phyloP scores from a whole-genome alignment of 2,329 filamentous ascomycete genomes.

The Neofusicoccum cordaticola region DNA sequence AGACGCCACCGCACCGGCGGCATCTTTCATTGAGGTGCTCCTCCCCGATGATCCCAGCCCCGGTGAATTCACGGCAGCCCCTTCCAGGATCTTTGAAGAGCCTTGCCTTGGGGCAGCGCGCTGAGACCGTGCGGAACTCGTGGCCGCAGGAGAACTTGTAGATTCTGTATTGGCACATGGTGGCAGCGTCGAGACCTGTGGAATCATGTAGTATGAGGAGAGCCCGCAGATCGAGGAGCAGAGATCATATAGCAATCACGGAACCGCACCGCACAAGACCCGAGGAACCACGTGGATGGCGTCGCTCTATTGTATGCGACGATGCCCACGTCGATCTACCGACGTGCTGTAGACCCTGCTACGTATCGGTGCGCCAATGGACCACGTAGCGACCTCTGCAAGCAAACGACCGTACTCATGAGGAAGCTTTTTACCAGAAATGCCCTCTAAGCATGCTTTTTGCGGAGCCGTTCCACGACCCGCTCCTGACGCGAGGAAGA shows the following conservation, averaged over 20 bases:
- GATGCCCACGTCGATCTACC: too few species aligned
- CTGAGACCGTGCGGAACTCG: not conserved
- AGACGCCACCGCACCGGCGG: not conserved
- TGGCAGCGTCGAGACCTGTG: not conserved
- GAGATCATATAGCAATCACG: too few species aligned
- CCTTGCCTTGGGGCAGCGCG: not conserved
- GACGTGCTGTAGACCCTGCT: too few species aligned
- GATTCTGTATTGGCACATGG: slow-evolving; percentile 1
- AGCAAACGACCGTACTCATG: too few species aligned
- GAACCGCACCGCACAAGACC: too few species aligned
- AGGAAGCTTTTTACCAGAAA: too few species aligned
- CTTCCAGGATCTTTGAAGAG: not conserved
- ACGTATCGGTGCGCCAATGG: too few species aligned
- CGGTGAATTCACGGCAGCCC: not conserved
- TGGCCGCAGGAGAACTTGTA: not conserved
- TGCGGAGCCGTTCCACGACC: not conserved
- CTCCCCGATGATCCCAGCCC: not conserved
- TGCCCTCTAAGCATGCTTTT: not conserved
- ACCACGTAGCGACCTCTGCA: too few species aligned
- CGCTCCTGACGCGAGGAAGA: not conserved
- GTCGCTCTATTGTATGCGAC: too few species aligned
- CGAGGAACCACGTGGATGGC: too few species aligned
- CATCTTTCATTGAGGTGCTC: not conserved
- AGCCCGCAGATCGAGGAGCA: too few species aligned
- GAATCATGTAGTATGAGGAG: too few species aligned